These are phyloP conservation scores for Eudorina sp. DNA, from an alignment of 139 green algal genomes.

Conservation along the genomic window DNA sequence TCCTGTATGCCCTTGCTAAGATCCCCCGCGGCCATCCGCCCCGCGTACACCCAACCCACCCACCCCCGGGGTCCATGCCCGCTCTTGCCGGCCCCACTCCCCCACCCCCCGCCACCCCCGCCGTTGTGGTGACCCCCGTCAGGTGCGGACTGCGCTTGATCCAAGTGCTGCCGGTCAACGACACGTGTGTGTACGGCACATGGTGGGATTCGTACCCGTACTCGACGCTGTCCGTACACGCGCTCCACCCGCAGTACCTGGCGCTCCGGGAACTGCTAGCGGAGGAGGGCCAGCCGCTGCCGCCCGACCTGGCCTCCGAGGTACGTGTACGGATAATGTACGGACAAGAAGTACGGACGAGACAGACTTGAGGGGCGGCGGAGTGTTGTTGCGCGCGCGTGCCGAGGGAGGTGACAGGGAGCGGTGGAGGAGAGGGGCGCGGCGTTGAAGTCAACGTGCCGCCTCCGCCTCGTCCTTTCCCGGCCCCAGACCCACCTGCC, in stretches of 20 bases:
- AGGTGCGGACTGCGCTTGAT: constrained; percentile 78
- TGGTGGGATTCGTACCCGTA: constrained; percentile 99
- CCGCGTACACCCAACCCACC: background rate
- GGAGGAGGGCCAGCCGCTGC: constrained; percentile 57
- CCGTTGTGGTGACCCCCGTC: too few relatives aligned
- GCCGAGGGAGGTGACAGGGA: too few relatives aligned
- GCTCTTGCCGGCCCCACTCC: background rate
- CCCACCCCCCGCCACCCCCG: background rate
- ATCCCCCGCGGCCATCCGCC: too few relatives aligned
- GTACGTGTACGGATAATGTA: too few relatives aligned
- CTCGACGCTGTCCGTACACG: constrained; percentile 90
- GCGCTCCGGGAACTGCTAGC: constrained; percentile 53
- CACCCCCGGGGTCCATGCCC: background rate
- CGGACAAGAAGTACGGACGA: too few relatives aligned
- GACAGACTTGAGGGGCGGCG: too few relatives aligned
- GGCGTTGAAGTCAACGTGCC: too few relatives aligned
- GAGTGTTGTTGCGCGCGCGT: too few relatives aligned
- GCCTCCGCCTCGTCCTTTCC: too few relatives aligned
- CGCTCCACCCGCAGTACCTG: constrained; percentile 90
- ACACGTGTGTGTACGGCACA: constrained; percentile 92
- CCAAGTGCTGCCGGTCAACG: constrained; percentile 96
- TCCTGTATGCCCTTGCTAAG: too few relatives aligned
- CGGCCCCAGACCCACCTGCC: too few relatives aligned
- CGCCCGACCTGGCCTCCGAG: constrained; percentile 56
- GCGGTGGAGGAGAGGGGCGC: too few relatives aligned